Conservation (phyloP, 192 early-diverging fungal species). For the Backusella luteola region DNA sequence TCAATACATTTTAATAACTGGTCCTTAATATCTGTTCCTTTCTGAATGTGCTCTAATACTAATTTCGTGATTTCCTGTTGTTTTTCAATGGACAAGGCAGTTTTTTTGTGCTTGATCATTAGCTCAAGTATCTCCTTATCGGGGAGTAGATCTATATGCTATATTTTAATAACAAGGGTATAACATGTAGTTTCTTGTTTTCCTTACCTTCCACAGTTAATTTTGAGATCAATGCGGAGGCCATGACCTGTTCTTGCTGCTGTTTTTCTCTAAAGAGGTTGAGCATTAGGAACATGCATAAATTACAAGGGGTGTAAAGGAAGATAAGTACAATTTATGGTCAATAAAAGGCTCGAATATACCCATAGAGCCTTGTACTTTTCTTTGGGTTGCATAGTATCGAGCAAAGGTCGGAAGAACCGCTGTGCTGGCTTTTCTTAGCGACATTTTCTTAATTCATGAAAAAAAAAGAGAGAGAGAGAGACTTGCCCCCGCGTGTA, state of each 20-base stretch:
- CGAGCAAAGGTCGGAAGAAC: not conserved
- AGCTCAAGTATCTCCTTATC: conserved; percentile 12
- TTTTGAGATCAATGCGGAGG: not conserved
- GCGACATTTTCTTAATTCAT: not conserved
- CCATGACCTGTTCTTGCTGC: not conserved
- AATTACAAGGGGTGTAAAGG: not conserved
- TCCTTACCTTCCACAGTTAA: conserved; percentile 12
- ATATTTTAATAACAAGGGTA: not conserved
- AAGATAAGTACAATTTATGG: not conserved
- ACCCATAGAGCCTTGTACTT: conserved; percentile 7
- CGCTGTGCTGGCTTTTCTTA: not conserved
- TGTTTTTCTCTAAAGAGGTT: not conserved
- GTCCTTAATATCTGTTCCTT: not conserved
- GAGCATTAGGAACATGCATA: not conserved
- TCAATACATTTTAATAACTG: conserved; percentile 5
- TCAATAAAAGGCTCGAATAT: conserved; percentile 24
- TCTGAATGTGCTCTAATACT: conserved; percentile 1
- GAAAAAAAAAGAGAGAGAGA: no score
- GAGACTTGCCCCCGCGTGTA: no score
- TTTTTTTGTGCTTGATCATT: not conserved
- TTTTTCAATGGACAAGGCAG: conserved; percentile 16
- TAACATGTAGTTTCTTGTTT: not conserved
- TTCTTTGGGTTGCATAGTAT: not conserved
- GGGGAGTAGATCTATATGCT: conserved; percentile 18
- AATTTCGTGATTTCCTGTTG: conserved; percentile 9